Evolutionary conservation across 371 early-diverging fungal genomes (phyloP).

Genomic region (Neoconidiobolus thromboides): DNA sequence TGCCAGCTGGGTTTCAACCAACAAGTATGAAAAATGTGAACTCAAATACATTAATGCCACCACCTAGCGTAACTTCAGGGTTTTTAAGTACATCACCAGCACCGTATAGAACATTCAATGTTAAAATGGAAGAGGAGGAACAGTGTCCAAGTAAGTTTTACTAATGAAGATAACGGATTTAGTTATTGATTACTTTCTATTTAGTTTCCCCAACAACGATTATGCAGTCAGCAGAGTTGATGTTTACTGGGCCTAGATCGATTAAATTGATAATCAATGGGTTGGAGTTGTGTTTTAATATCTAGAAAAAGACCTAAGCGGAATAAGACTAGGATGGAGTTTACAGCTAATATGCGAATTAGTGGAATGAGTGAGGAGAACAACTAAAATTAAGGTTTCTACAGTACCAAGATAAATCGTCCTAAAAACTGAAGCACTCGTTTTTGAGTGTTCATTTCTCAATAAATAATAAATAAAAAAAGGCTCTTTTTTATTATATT

Average conservation of each 20-base stretch:
- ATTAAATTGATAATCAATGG: neutral
- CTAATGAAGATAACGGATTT: neutral
- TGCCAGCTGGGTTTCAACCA: no score
- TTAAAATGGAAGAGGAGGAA: neutral
- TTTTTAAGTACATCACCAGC: neutral
- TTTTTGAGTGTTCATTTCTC: no score
- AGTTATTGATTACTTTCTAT: neutral
- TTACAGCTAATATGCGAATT: no score
- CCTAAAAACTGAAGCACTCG: no score
- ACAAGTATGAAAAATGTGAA: no score
- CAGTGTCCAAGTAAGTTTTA: neutral
- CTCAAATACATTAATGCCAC: no score
- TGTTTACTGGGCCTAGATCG: neutral
- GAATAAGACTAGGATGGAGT: no score
- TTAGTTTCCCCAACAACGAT: neutral
- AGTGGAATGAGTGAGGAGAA: no score
- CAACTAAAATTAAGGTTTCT: no score
- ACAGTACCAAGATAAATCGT: no score
- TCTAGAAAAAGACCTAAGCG: neutral
- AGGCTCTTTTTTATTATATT: no score
- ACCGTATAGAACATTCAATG: slow-evolving; percentile 3
- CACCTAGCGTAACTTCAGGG: neutral
- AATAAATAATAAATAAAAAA: no score
- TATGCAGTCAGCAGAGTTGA: neutral
- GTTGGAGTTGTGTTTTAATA: neutral